Evolutionary conservation across 169 alveolate genomes (phyloP).

Genomic region (Plasmodium inui): DNA sequence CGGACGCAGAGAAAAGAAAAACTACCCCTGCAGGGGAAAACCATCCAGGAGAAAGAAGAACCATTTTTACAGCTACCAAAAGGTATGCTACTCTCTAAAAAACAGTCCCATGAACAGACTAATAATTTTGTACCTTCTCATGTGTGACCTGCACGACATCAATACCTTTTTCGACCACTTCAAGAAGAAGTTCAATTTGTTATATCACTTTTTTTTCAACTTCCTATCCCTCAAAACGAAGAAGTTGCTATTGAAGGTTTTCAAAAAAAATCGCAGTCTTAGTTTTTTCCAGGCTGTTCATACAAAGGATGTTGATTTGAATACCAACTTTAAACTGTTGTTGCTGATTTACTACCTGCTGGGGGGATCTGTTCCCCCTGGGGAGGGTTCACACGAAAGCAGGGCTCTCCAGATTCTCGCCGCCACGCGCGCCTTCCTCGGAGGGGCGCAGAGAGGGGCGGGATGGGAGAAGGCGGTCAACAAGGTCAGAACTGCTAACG

Average conservation of each 20-base stretch:
- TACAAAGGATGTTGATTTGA: constrained; percentile 13
- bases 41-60: not conserved
- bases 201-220: constrained; percentile 44
- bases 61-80: not conserved
- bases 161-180: constrained; percentile 5
- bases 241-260: constrained; percentile 26
- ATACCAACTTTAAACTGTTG: not conserved
- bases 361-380: not conserved
- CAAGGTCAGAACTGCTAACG: no score
- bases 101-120: constrained; percentile 21
- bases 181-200: constrained; percentile 22
- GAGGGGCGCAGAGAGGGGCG: not conserved
- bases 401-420: not conserved
- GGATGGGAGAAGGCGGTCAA: not conserved
- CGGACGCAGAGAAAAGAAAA: not conserved
- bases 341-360: constrained; percentile 28
- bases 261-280: not conserved
- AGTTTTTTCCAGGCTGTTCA: not conserved
- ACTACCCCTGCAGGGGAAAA: not conserved
- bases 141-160: constrained; percentile 27
- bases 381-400: not conserved
- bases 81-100: constrained; percentile 9
- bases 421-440: not conserved
- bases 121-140: constrained; percentile 10
- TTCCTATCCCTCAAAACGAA: constrained; percentile 48